These are phyloP conservation scores for Neckera pumila DNA, from an alignment of 225 moss, liverwort and hornwort species.

Conservation along the genomic window DNA sequence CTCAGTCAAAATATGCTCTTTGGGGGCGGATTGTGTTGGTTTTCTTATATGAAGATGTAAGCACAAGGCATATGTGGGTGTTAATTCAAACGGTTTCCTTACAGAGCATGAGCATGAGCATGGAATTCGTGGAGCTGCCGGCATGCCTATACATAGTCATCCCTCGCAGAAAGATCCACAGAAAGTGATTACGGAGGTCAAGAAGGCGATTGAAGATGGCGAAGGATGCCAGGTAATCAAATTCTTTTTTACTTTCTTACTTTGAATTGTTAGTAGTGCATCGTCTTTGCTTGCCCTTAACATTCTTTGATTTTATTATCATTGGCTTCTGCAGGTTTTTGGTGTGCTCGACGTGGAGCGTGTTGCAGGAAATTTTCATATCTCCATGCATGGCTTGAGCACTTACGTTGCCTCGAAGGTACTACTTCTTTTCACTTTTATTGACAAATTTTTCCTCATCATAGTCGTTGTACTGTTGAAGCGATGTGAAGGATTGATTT, in stretches of 20 bases:
- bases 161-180: conserved; percentile 53
- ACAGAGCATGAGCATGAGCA: conserved; percentile 45
- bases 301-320: background rate
- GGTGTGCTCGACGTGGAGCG: conserved; percentile 94
- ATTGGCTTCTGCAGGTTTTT: conserved; percentile 56
- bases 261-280: background rate
- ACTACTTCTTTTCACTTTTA: background rate
- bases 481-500: background rate
- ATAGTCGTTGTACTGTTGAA: background rate
- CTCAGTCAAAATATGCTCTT: background rate
- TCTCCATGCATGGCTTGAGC: conserved; percentile 98
- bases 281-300: background rate
- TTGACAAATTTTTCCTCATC: background rate
- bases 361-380: conserved; percentile 96
- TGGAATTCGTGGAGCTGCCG: conserved; percentile 19
- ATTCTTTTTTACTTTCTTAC: background rate
- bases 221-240: conserved; percentile 91
- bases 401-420: conserved; percentile 86
- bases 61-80: background rate
- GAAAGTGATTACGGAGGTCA: conserved; percentile 67
- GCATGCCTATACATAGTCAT: conserved; percentile 46
- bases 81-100: background rate
- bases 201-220: conserved; percentile 61
- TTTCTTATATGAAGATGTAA: background rate
- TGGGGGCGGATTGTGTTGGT: background rate